Evolutionary conservation across 2,329 filamentous ascomycete species (phyloP).

Genomic region (Beauveria sp.): DNA sequence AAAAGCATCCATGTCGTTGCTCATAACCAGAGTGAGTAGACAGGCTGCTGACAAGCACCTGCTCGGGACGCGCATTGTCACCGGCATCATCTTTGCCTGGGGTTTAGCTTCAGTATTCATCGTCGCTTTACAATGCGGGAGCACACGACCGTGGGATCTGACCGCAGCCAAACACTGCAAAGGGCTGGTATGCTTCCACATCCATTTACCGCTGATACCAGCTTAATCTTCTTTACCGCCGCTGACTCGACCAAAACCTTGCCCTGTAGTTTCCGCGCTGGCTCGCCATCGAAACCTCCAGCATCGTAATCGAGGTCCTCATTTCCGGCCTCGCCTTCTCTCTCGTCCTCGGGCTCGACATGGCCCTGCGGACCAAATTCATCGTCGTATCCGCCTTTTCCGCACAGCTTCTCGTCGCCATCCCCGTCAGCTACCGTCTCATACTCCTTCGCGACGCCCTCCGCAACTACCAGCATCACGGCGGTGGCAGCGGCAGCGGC

Average conservation of each 20-base stretch:
- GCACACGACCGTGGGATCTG: slow-evolving; percentile 11
- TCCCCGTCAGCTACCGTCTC: slow-evolving; percentile 13
- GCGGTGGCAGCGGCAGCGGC: no score
- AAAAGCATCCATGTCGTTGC: slow-evolving; percentile 15
- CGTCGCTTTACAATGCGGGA: slow-evolving; percentile 12
- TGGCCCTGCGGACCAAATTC: slow-evolving; percentile 13
- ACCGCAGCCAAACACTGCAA: neutral
- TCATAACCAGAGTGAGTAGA: slow-evolving; percentile 13
- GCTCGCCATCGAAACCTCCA: slow-evolving; percentile 12
- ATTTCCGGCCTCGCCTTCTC: slow-evolving; percentile 13
- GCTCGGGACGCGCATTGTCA: slow-evolving; percentile 10
- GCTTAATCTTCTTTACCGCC: neutral
- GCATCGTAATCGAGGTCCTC: slow-evolving; percentile 12
- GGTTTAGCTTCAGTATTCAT: slow-evolving; percentile 7
- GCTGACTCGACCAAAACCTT: neutral
- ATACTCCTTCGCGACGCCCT: slow-evolving; percentile 6
- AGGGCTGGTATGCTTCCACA: neutral
- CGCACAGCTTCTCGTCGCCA: slow-evolving; percentile 14
- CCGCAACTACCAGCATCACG: neutral
- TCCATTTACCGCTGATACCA: neutral
- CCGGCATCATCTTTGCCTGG: slow-evolving; percentile 8
- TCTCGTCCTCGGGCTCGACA: slow-evolving; percentile 13
- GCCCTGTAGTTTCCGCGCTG: slow-evolving; percentile 11
- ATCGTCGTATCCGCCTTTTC: slow-evolving; percentile 15
- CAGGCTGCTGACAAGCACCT: slow-evolving; percentile 11